Conservation (phyloP, 768 basidiomycete species). For the Naganishia vaughanmartiniae region DNA sequence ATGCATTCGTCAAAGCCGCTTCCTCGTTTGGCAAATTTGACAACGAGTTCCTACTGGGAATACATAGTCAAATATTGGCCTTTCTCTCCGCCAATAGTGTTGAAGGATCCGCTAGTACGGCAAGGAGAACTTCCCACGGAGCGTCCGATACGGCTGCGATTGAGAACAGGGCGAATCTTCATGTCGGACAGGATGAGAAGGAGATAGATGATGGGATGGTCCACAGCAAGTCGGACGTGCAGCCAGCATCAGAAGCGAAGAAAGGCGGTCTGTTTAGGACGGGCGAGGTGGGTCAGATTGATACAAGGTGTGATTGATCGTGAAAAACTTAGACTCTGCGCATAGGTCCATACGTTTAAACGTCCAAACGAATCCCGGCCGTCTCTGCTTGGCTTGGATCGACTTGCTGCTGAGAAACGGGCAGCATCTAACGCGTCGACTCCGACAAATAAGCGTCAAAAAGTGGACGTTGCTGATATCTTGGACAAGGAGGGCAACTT, state of each 20-base stretch:
- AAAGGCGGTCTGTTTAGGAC: slow-evolving; percentile 72
- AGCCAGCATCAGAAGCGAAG: slow-evolving; percentile 73
- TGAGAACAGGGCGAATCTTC: slow-evolving; percentile 18
- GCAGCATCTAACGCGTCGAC: slow-evolving; percentile 51
- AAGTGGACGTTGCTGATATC: slow-evolving; percentile 58
- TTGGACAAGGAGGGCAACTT: slow-evolving; percentile 52
- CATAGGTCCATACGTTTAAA: slow-evolving; percentile 66
- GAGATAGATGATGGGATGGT: slow-evolving; percentile 65
- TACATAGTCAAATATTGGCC: slow-evolving; percentile 74
- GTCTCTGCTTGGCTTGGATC: slow-evolving; percentile 82
- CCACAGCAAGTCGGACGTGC: slow-evolving; percentile 74
- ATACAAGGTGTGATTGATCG: neutral
- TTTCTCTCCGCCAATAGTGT: slow-evolving; percentile 67
- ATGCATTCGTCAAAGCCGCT: slow-evolving; percentile 67
- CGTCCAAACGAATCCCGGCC: slow-evolving; percentile 72
- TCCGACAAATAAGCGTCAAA: slow-evolving; percentile 62
- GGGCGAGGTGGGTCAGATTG: slow-evolving; percentile 51
- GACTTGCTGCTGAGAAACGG: slow-evolving; percentile 82
- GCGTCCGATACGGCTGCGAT: slow-evolving; percentile 1
- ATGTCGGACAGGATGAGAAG: slow-evolving; percentile 32
- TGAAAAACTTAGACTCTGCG: neutral
- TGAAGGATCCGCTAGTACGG: slow-evolving; percentile 35
- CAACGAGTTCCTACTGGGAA: slow-evolving; percentile 69
- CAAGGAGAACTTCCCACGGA: slow-evolving; percentile 9
- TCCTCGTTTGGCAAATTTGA: slow-evolving; percentile 82